Evolutionary conservation across 495 filamentous ascomycete species (phyloP).

Genomic region (Neurospora terricola): DNA sequence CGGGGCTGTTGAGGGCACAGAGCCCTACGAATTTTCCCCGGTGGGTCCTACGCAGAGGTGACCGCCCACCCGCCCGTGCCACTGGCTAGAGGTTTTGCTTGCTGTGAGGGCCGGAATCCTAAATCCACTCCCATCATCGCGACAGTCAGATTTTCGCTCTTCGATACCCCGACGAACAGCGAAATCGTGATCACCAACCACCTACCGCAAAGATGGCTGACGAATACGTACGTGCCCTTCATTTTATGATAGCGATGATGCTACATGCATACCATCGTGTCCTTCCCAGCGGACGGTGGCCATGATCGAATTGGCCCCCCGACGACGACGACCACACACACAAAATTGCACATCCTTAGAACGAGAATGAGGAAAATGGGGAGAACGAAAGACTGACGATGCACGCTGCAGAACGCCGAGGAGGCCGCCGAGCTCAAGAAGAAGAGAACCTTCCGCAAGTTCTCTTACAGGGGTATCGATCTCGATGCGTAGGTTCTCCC

Average conservation of each 20-base stretch:
- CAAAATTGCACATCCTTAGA: neutral
- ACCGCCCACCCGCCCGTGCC: constrained; percentile 9
- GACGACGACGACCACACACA: neutral
- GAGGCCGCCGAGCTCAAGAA: constrained; percentile 98
- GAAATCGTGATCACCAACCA: constrained; percentile 24
- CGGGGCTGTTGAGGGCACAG: constrained; percentile 20
- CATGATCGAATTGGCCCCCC: neutral
- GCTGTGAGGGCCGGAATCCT: constrained; percentile 13
- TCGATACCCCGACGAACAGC: constrained; percentile 29
- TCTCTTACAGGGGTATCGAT: constrained; percentile 98
- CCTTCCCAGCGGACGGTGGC: constrained; percentile 1
- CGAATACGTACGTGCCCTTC: constrained; percentile 70
- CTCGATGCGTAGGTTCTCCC: constrained; percentile 79
- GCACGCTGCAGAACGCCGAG: constrained; percentile 64
- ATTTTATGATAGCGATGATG: neutral
- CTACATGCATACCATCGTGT: neutral
- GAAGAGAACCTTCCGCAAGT: constrained; percentile 99
- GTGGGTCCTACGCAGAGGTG: constrained; percentile 14
- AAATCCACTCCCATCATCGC: constrained; percentile 23
- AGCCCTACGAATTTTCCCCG: constrained; percentile 28
- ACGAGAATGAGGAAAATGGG: neutral
- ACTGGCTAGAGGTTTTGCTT: constrained; percentile 6
- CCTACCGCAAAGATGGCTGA: constrained; percentile 79
- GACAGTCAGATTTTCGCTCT: constrained; percentile 26
- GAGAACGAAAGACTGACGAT: constrained; percentile 29